Percentiles rank a stretch among this genome's conserved stretches.
Evolutionary conservation across 495 filamentous ascomycete genomes (phyloP).

Genomic region (Penicillium atrosanguineum): DNA sequence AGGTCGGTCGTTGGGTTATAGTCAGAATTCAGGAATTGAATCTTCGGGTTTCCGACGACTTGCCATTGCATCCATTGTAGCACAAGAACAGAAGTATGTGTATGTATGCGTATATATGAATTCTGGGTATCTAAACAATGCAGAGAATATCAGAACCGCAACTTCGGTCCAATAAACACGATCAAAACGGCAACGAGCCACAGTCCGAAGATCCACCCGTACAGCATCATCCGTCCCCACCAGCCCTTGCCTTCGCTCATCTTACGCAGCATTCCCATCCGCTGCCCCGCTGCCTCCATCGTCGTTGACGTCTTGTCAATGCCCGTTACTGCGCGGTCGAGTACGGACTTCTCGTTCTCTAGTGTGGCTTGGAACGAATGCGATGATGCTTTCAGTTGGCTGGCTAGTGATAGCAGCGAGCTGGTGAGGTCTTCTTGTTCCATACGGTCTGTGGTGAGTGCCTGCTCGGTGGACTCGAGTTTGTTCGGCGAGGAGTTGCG

Average conservation of each 20-base stretch:
- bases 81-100: too few species aligned
- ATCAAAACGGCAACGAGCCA: conserved; percentile 71
- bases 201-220: conserved; percentile 76
- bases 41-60: conserved; percentile 23
- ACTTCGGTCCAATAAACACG: conserved; percentile 79
- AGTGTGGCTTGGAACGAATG: conserved; percentile 67
- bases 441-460: conserved; percentile 67
- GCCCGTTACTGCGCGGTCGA: conserved; percentile 66
- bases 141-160: conserved; percentile 65
- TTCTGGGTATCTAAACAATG: conserved; percentile 10
- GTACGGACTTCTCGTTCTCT: conserved; percentile 66
- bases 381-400: conserved; percentile 72
- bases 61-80: background rate
- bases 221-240: conserved; percentile 82
- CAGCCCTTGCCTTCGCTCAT: conserved; percentile 85
- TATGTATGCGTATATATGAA: conserved; percentile 1
- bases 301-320: conserved; percentile 71
- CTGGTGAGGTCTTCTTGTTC: conserved; percentile 85
- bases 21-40: conserved; percentile 34
- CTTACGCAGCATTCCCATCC: conserved; percentile 69
- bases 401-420: conserved; percentile 74
- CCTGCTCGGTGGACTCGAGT: conserved; percentile 55
- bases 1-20: conserved; percentile 40
- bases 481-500: conserved; percentile 19
- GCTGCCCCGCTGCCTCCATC: conserved; percentile 69